Conservation (phyloP, 1,139 yeast species). For the Yamadazyma conglobata region DNA sequence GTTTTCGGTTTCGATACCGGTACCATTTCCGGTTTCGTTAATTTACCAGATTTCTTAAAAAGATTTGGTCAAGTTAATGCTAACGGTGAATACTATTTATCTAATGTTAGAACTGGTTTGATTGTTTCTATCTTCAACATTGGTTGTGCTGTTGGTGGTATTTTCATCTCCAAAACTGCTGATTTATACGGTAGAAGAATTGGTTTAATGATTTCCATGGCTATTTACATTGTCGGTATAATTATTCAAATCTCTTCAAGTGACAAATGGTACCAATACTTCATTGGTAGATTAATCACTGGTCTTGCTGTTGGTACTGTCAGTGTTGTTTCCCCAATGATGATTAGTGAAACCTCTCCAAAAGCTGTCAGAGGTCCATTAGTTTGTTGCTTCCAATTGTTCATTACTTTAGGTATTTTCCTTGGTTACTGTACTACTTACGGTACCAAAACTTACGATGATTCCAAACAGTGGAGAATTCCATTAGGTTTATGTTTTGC, state of each 20-base stretch:
- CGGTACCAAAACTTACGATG: slow-evolving; percentile 57
- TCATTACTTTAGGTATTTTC: slow-evolving; percentile 67
- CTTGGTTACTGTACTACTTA: slow-evolving; percentile 65
- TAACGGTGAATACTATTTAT: slow-evolving; percentile 30
- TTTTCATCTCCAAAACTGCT: slow-evolving; percentile 50
- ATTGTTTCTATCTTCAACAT: slow-evolving; percentile 65
- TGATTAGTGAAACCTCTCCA: slow-evolving; percentile 70
- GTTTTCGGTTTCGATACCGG: slow-evolving; percentile 77
- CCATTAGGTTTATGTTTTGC: slow-evolving; percentile 54
- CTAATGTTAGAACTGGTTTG: slow-evolving; percentile 50
- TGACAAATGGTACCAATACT: slow-evolving; percentile 28
- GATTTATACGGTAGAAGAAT: slow-evolving; percentile 53
- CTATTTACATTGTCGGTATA: slow-evolving; percentile 48
- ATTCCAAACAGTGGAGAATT: slow-evolving; percentile 60
- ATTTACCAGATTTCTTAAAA: slow-evolving; percentile 48
- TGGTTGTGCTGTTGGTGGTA: slow-evolving; percentile 76
- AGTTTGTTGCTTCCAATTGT: slow-evolving; percentile 67
- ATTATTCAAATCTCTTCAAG: slow-evolving; percentile 39
- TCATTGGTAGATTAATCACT: slow-evolving; percentile 61
- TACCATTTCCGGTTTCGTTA: slow-evolving; percentile 65
- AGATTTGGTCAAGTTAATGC: slow-evolving; percentile 43
- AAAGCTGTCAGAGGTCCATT: slow-evolving; percentile 66
- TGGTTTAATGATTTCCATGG: slow-evolving; percentile 45
- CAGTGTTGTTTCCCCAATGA: slow-evolving; percentile 65
- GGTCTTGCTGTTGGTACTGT: slow-evolving; percentile 77